Evolutionary conservation across 441 rosid genomes (phyloP), one percentile per base, ranked within the genome.

Genomic region (Aleurites moluccanus): DNA sequence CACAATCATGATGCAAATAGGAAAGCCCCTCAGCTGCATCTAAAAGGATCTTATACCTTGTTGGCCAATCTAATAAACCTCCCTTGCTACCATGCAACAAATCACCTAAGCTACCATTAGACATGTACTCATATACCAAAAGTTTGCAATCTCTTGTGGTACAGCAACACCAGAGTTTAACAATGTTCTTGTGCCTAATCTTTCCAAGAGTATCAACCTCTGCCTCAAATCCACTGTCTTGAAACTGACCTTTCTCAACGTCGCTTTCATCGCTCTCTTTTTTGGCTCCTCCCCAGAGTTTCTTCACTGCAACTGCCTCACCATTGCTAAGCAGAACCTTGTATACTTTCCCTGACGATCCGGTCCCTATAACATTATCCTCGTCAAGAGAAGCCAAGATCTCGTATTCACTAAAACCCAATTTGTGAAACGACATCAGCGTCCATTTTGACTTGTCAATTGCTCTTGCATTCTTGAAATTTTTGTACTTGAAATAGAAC

Each of bases 1-100:
- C 96, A 68, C 92, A 95, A 76, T 91, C 99, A 74, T 95, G 98
- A 75, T 95, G 99, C 78, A 95, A 83, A 85, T 96, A 93, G 1
- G 97, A 93, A 53, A 96, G 91, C 10, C 98, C 99, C 80, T 96
- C 98, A 0, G 97, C 99, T 0, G 98, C 96, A 74, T 93, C 99
- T 44, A 89, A 68, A 2, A 90, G 83, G 30, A 96, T 93, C 80
- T 87, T 90, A 75, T 79, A 90, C 87, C 99, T 89, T 0, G 91
- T 91, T 3, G 84, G 86, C 99, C 99, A 96, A 80, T 85, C 93
- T 77, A 93, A 79, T 83, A 83, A 82, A 65, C 97, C 96, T 47
- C 92, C 90, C 80, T 96, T 96, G 47, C 83, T 89, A 73, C 98
- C 75, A 73, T 93, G 99, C 80, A 96, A 79, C 87, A 96, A 69